phyloP scores from a whole-genome alignment of 768 basidiomycete species.

The Paxillus ammoniavirescens region DNA sequence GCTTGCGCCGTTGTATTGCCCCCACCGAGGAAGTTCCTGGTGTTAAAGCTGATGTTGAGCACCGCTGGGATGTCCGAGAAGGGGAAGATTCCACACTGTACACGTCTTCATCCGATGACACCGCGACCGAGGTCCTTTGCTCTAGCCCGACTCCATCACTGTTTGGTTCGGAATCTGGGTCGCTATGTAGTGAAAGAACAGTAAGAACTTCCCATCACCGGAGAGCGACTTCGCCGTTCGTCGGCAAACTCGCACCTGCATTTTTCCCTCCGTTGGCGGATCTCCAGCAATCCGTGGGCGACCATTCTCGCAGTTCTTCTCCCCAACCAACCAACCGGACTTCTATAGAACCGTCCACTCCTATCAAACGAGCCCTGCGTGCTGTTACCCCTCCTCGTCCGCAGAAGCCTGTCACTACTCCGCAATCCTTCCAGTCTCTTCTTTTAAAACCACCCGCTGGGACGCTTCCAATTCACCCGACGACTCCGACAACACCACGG shows the following conservation, averaged over 20 bases:
- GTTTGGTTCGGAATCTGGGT: not conserved
- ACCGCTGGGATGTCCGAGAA: slow-evolving; percentile 26
- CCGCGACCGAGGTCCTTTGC: slow-evolving; percentile 5
- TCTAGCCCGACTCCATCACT: slow-evolving; percentile 12
- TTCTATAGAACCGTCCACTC: slow-evolving; percentile 27
- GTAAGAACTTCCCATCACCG: not conserved
- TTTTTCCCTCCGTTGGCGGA: slow-evolving; percentile 16
- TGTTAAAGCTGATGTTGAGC: slow-evolving; percentile 13
- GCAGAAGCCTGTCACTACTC: slow-evolving; percentile 33
- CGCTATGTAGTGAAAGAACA: slow-evolving; percentile 3
- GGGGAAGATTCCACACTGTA: slow-evolving; percentile 11
- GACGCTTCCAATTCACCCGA: slow-evolving; percentile 25
- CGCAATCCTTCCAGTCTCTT: slow-evolving; percentile 31
- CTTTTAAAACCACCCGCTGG: slow-evolving; percentile 25
- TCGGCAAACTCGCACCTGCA: slow-evolving; percentile 29
- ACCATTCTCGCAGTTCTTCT: slow-evolving; percentile 4
- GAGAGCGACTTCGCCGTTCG: slow-evolving; percentile 15
- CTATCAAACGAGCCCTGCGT: slow-evolving; percentile 22
- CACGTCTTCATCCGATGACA: not conserved
- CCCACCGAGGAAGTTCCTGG: not conserved
- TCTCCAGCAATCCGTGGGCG: slow-evolving; percentile 3
- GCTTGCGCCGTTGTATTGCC: slow-evolving; percentile 23
- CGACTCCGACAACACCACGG: slow-evolving; percentile 34
- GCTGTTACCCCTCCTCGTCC: slow-evolving; percentile 36
- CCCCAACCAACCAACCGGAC: slow-evolving; percentile 1